phyloP scores from a whole-genome alignment of 1,139 yeast species.

The Kodamaea suecica region DNA sequence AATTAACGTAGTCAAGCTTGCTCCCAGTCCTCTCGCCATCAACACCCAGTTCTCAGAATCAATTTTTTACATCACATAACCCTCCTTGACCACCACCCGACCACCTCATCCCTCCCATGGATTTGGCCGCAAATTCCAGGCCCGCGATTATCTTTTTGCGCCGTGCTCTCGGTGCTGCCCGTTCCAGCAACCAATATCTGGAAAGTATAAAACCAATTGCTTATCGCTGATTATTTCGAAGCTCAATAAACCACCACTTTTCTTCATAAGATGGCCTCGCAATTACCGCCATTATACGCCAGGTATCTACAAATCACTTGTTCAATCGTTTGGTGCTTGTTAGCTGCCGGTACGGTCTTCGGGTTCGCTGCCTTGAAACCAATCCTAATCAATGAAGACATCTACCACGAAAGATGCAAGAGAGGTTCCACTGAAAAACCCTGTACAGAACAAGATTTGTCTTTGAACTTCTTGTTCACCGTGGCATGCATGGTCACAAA shows the following conservation, averaged over 20 bases:
- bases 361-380: conserved; percentile 95
- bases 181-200: no score
- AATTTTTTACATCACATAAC: no score
- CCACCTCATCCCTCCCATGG: no score
- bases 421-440: conserved; percentile 22
- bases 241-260: no score
- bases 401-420: conserved; percentile 63
- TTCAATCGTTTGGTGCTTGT: conserved; percentile 80
- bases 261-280: background rate
- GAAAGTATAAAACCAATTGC: background rate
- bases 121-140: no score
- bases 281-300: conserved; percentile 12
- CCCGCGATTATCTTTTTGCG: no score
- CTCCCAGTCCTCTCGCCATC: no score
- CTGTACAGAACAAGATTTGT: conserved; percentile 75
- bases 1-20: no score
- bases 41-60: no score
- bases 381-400: conserved; percentile 68
- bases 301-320: conserved; percentile 53
- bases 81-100: no score
- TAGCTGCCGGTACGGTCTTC: conserved; percentile 91
- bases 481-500: conserved; percentile 88
- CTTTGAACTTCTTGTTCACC: conserved; percentile 78
- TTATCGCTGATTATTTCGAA: background rate
- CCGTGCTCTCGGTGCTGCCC: no score